phyloP scores from a whole-genome alignment of 495 filamentous ascomycete genomes.

The Aspergillus affinis region DNA sequence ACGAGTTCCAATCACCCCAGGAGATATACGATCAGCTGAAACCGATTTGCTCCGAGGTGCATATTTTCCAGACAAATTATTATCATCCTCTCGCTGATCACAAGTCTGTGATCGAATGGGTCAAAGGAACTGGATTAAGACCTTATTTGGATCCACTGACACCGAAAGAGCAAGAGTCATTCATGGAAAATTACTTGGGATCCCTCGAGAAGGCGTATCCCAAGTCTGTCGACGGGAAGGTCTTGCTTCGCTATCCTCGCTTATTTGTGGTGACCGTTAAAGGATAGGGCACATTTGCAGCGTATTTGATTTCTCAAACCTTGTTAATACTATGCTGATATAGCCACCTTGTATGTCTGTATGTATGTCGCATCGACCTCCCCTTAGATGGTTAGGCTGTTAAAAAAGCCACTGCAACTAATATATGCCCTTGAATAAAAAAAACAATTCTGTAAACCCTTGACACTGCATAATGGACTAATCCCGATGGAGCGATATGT shows the following conservation, averaged over 20 bases:
- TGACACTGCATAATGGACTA: too few relatives aligned
- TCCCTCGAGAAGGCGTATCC: constrained; percentile 38
- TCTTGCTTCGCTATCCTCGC: constrained; percentile 46
- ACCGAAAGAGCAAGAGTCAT: constrained; percentile 32
- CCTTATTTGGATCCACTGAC: constrained; percentile 48
- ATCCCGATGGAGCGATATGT: too few relatives aligned
- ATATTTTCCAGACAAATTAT: constrained; percentile 54
- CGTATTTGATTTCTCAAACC: too few relatives aligned
- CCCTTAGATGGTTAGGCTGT: too few relatives aligned
- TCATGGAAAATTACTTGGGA: constrained; percentile 41
- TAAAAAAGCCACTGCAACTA: too few relatives aligned
- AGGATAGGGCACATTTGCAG: constrained; percentile 13
- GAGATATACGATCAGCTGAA: constrained; percentile 48
- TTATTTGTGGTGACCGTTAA: constrained; percentile 49
- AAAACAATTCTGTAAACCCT: too few relatives aligned
- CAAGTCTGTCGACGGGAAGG: constrained; percentile 38
- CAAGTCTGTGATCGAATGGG: constrained; percentile 55
- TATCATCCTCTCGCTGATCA: constrained; percentile 48
- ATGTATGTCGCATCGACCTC: too few relatives aligned
- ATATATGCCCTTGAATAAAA: too few relatives aligned
- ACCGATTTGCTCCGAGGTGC: constrained; percentile 38
- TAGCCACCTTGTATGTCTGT: too few relatives aligned
- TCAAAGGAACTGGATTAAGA: constrained; percentile 52
- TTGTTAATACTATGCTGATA: too few relatives aligned
- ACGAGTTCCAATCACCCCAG: constrained; percentile 43